phyloP scores from a whole-genome alignment of 2,329 filamentous ascomycete genomes.

The Verticillium longisporum region DNA sequence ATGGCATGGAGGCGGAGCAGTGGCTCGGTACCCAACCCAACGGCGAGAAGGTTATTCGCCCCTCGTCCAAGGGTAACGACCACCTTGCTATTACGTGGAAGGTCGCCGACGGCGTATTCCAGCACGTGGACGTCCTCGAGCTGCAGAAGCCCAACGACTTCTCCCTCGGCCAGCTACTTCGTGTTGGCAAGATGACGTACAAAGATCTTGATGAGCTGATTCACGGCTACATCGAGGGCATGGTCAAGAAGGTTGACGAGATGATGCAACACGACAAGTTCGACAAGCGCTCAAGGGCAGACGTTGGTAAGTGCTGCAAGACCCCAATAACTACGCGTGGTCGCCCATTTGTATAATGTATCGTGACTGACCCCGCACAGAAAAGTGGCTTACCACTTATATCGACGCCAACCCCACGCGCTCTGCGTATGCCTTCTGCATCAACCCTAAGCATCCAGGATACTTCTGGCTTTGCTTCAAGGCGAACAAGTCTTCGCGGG shows the following conservation, averaged over 20 bases:
- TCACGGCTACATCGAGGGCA: conserved; percentile 92
- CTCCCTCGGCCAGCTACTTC: conserved; percentile 78
- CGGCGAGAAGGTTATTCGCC: conserved; percentile 90
- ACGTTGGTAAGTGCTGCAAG: conserved; percentile 60
- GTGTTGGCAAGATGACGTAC: conserved; percentile 87
- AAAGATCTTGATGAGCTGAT: conserved; percentile 96
- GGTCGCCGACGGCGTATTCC: conserved; percentile 90
- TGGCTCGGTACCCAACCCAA: conserved; percentile 79
- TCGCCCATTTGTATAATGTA: not conserved
- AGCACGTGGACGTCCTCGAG: conserved; percentile 96
- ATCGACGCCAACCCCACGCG: conserved; percentile 92
- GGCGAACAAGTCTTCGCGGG: conserved; percentile 65
- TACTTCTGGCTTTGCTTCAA: conserved; percentile 98
- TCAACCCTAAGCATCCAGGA: conserved; percentile 83
- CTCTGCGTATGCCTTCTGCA: conserved; percentile 91
- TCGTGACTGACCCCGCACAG: conserved; percentile 36
- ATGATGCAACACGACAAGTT: conserved; percentile 91
- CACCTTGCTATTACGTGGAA: conserved; percentile 98
- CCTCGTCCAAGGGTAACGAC: conserved; percentile 90
- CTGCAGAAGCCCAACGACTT: conserved; percentile 97
- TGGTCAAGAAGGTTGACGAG: conserved; percentile 96
- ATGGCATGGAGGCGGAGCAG: conserved; percentile 85
- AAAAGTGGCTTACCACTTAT: conserved; percentile 93
- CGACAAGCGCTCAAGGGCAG: conserved; percentile 62
- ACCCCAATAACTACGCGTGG: not conserved